These are phyloP conservation scores for Cotoneaster glaucophyllus DNA, from an alignment of 306 rosid genomes.

Conservation along the genomic window DNA sequence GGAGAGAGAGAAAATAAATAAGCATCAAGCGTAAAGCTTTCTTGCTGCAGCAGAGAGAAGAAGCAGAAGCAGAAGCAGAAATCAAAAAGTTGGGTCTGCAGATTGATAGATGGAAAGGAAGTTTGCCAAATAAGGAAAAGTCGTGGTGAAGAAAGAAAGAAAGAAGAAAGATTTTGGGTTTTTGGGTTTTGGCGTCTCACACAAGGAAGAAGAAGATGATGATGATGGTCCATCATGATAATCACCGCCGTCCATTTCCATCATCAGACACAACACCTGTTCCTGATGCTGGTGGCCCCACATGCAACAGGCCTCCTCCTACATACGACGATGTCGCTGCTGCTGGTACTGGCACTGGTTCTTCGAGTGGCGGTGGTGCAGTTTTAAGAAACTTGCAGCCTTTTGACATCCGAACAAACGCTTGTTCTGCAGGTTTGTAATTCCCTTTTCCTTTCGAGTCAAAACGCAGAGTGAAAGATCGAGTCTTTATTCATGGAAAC, in stretches of 20 bases:
- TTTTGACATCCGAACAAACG: slow-evolving; percentile 25
- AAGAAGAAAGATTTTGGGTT: background rate
- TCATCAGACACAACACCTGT: slow-evolving; percentile 9
- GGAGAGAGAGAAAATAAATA: background rate
- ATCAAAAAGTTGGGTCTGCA: slow-evolving; percentile 4
- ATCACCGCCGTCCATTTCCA: slow-evolving; percentile 47
- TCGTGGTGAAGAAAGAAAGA: no score
- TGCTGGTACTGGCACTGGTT: slow-evolving; percentile 11
- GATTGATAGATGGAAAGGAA: background rate
- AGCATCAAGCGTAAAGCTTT: background rate
- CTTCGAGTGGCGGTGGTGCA: slow-evolving; percentile 17
- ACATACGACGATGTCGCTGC: slow-evolving; percentile 26
- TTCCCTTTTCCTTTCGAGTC: background rate
- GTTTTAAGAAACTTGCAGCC: slow-evolving; percentile 46
- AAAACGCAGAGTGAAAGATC: slow-evolving; percentile 4
- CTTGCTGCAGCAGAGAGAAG: background rate
- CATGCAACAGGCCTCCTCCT: slow-evolving; percentile 11
- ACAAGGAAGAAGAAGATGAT: slow-evolving; percentile 23
- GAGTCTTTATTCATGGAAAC: slow-evolving; percentile 11
- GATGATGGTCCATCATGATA: slow-evolving; percentile 30
- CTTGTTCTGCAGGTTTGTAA: slow-evolving; percentile 40
- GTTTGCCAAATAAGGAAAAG: slow-evolving; percentile 21
- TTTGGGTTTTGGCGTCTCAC: slow-evolving; percentile 23
- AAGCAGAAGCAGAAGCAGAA: background rate
- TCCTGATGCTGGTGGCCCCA: slow-evolving; percentile 51